These are phyloP conservation scores for Eutrema heterophyllum DNA, from an alignment of 345 rosid species.

Conservation along the genomic window DNA sequence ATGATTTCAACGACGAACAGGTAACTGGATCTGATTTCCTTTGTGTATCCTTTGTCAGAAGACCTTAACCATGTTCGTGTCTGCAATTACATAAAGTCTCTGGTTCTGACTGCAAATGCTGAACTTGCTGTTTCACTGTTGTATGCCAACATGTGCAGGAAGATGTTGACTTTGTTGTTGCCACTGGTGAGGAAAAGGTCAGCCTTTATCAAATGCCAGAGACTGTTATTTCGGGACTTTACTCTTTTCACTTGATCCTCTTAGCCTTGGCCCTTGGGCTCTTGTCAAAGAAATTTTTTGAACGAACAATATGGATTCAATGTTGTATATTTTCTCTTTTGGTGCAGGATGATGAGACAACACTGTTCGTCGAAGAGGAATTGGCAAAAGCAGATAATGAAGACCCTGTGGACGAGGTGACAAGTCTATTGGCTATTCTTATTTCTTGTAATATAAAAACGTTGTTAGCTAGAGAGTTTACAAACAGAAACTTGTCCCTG, in stretches of 20 bases:
- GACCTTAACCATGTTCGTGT: slow-evolving; percentile 1
- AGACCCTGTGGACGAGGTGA: slow-evolving; percentile 74
- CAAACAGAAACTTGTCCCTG: slow-evolving; percentile 19
- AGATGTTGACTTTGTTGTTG: slow-evolving; percentile 79
- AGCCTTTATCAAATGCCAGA: slow-evolving; percentile 23
- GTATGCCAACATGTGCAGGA: slow-evolving; percentile 54
- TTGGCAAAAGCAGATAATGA: slow-evolving; percentile 66
- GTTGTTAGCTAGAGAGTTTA: slow-evolving; percentile 18
- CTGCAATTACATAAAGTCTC: slow-evolving; percentile 10
- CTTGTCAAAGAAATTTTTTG: background rate
- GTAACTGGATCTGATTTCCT: slow-evolving; percentile 27
- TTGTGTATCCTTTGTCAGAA: background rate
- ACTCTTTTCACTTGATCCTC: slow-evolving; percentile 7
- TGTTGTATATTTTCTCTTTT: slow-evolving; percentile 10
- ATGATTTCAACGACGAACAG: slow-evolving; percentile 78
- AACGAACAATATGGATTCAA: background rate
- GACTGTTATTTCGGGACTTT: background rate
- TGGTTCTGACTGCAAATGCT: slow-evolving; percentile 9
- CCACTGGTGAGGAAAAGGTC: slow-evolving; percentile 81
- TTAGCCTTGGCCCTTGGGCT: background rate
- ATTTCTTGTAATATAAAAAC: background rate
- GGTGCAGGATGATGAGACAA: slow-evolving; percentile 89
- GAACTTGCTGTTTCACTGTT: slow-evolving; percentile 18
- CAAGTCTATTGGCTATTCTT: slow-evolving; percentile 14
- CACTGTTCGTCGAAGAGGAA: slow-evolving; percentile 84